Conservation (phyloP, 768 basidiomycete species). For the Hemileccinum rubropunctum region DNA sequence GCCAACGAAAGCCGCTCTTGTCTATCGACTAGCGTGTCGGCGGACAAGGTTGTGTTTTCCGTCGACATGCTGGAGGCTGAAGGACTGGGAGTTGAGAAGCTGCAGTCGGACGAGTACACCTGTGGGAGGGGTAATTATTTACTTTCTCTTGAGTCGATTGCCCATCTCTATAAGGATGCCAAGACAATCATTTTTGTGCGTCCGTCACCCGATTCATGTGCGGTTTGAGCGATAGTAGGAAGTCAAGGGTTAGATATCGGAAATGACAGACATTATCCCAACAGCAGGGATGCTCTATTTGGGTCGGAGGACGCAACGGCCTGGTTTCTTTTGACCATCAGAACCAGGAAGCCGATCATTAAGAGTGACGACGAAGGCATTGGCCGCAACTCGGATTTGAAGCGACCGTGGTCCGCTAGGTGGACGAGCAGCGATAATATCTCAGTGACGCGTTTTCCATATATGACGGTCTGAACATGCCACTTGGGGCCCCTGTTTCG, state of each 20-base stretch:
- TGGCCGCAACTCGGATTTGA: not conserved
- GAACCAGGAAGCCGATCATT: not conserved
- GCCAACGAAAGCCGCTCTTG: conserved; percentile 16
- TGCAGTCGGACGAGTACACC: not conserved
- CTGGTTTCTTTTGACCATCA: not conserved
- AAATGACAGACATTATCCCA: not conserved
- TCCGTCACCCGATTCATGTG: not conserved
- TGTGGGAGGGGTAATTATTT: not conserved
- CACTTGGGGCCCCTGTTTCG: no score
- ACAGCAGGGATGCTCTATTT: not conserved
- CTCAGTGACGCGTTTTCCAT: no score
- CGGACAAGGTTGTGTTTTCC: not conserved
- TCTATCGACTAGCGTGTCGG: conserved; percentile 2
- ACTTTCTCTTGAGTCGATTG: not conserved
- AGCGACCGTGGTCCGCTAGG: not conserved
- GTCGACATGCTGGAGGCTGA: conserved; percentile 5
- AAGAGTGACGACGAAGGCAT: not conserved
- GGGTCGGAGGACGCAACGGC: not conserved
- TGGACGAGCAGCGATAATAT: no score
- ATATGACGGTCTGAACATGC: no score
- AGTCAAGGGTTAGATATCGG: not conserved
- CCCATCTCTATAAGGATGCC: not conserved
- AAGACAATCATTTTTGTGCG: not conserved
- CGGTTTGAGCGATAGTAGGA: no score
- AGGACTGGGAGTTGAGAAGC: not conserved